Evolutionary conservation across 1,284 basidiomycete species (phyloP).

Genomic region (Tilletia walkeri): DNA sequence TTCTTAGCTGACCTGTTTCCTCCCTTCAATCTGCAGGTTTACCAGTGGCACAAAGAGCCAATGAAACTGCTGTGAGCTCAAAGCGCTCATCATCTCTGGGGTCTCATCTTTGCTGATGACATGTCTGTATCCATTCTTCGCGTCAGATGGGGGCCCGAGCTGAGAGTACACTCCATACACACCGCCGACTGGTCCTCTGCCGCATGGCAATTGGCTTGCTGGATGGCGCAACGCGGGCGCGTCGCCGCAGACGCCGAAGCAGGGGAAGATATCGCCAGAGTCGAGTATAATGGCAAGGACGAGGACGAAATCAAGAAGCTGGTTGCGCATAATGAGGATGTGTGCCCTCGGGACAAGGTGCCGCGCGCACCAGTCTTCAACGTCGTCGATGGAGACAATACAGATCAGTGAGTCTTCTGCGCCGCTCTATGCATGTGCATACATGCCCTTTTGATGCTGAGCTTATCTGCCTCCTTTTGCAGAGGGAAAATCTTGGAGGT

Average conservation of each 20-base stretch:
- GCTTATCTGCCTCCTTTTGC: not conserved
- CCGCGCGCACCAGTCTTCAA: conserved; percentile 42
- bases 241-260: conserved; percentile 27
- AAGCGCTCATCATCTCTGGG: not conserved
- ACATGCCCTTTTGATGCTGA: not conserved
- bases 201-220: conserved; percentile 30
- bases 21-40: conserved; percentile 20
- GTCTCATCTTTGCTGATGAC: no score
- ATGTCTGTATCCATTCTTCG: not conserved
- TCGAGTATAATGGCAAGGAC: conserved; percentile 32
- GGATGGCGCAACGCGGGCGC: conserved; percentile 30
- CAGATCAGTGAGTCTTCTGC: conserved; percentile 24
- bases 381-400: conserved; percentile 38
- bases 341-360: conserved; percentile 31
- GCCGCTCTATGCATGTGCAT: not conserved
- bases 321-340: conserved; percentile 21
- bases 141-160: conserved; percentile 33
- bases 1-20: no score
- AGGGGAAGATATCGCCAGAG: conserved; percentile 33
- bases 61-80: conserved; percentile 28
- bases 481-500: conserved; percentile 32
- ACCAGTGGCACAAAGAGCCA: conserved; percentile 28
- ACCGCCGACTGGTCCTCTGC: conserved; percentile 37
- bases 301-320: conserved; percentile 31
- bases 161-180: conserved; percentile 38